phyloP scores from a whole-genome alignment of 805 yeast species.

The Candida jianshihensis region DNA sequence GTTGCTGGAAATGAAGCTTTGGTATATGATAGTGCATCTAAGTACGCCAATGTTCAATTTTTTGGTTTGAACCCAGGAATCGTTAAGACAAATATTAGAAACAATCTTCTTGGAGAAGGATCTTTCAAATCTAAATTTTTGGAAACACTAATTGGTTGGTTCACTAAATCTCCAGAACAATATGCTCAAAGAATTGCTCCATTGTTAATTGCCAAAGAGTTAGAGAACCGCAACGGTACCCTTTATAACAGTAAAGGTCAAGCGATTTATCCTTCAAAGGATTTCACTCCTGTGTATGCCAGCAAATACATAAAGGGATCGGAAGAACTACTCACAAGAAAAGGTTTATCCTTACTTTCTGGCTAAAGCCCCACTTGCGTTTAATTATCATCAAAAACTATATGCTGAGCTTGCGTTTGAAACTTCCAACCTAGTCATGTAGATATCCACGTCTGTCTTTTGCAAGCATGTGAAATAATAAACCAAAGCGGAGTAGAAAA shows the following conservation, averaged over 20 bases:
- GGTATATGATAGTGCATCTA: slow-evolving; percentile 19
- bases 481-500: too few relatives aligned
- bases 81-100: slow-evolving; percentile 29
- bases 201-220: slow-evolving; percentile 23
- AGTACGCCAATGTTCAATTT: slow-evolving; percentile 19
- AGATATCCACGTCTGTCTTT: too few relatives aligned
- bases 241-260: slow-evolving; percentile 26
- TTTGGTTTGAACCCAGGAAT: slow-evolving; percentile 37
- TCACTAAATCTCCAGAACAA: slow-evolving; percentile 26
- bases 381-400: too few relatives aligned
- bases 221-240: slow-evolving; percentile 25
- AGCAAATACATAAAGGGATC: slow-evolving; percentile 20
- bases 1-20: slow-evolving; percentile 38
- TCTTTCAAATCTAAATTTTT: slow-evolving; percentile 16
- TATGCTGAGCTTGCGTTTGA: too few relatives aligned
- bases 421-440: too few relatives aligned
- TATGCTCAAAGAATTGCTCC: slow-evolving; percentile 28
- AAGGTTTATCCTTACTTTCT: too few relatives aligned
- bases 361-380: too few relatives aligned
- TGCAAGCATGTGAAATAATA: too few relatives aligned
- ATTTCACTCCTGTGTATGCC: slow-evolving; percentile 25
- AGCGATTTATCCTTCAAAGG: slow-evolving; percentile 22
- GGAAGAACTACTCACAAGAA: slow-evolving; percentile 11
- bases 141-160: slow-evolving; percentile 27
- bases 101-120: slow-evolving; percentile 26